These are phyloP conservation scores for Pouteria campechiana DNA, from an alignment of 179 eudicot genomes.

Conservation along the genomic window DNA sequence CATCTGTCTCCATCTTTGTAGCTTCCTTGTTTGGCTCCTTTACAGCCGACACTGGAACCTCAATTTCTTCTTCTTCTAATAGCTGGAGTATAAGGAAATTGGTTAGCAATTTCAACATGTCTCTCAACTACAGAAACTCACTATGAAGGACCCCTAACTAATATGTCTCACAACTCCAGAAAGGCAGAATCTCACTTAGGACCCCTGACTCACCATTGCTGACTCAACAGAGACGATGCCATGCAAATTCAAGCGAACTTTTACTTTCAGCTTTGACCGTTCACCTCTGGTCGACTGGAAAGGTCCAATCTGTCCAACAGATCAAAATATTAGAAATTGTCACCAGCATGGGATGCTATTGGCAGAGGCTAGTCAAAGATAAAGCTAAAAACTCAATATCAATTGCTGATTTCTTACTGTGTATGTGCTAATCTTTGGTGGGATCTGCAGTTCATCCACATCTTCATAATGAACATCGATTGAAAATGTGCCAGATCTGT, in stretches of 20 bases:
- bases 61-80: slow-evolving; percentile 81
- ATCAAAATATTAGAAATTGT: slow-evolving; percentile 1
- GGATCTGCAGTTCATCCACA: slow-evolving; percentile 66
- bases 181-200: background rate
- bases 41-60: slow-evolving; percentile 56
- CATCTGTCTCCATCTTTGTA: slow-evolving; percentile 69
- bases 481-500: slow-evolving; percentile 64
- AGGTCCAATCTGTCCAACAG: slow-evolving; percentile 69
- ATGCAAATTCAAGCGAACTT: slow-evolving; percentile 70
- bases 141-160: background rate
- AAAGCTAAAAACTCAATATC: background rate
- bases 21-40: slow-evolving; percentile 41
- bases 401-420: slow-evolving; percentile 32
- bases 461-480: slow-evolving; percentile 76
- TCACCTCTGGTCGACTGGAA: slow-evolving; percentile 67
- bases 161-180: background rate
- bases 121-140: background rate
- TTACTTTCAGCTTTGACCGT: slow-evolving; percentile 68
- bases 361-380: background rate
- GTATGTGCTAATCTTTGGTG: slow-evolving; percentile 72
- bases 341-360: no score
- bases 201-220: slow-evolving; percentile 52
- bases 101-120: background rate
- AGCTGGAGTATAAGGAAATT: slow-evolving; percentile 27
- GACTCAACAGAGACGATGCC: slow-evolving; percentile 82